Evolutionary conservation across 495 filamentous ascomycete genomes (phyloP).

Genomic region (Emericellopsis terricola): DNA sequence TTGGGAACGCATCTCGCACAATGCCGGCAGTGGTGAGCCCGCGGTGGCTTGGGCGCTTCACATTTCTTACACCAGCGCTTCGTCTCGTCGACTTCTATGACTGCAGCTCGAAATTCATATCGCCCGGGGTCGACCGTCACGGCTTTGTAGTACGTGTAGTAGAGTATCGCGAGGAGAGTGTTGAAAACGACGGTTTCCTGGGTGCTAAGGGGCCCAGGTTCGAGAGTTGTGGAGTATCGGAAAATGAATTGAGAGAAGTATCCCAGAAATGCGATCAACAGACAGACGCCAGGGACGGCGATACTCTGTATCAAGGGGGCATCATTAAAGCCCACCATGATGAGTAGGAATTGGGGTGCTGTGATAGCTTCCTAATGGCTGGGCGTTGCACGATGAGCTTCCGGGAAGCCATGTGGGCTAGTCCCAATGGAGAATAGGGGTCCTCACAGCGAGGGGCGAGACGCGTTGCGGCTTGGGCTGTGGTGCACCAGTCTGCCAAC

Average conservation of each 20-base stretch:
- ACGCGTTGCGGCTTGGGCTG: no score
- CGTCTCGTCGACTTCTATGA: neutral
- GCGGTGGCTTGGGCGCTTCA: conserved; percentile 59
- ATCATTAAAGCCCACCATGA: conserved; percentile 3
- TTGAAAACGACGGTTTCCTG: conserved; percentile 57
- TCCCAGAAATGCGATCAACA: conserved; percentile 58
- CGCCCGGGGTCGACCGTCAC: conserved; percentile 64
- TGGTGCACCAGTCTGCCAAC: no score
- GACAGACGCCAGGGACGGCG: conserved; percentile 47
- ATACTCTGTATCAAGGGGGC: conserved; percentile 22
- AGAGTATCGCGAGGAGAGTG: conserved; percentile 46
- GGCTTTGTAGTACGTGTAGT: conserved; percentile 61
- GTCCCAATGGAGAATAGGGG: neutral
- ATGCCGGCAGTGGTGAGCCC: conserved; percentile 81
- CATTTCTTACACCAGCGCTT: conserved; percentile 75
- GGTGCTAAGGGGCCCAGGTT: conserved; percentile 45
- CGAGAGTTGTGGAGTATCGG: conserved; percentile 33
- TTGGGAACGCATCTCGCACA: conserved; percentile 83
- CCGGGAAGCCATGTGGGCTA: neutral
- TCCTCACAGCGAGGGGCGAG: no score
- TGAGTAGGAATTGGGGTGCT: no score
- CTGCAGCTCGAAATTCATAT: conserved; percentile 19
- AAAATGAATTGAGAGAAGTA: conserved; percentile 79
- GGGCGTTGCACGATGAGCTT: no score
- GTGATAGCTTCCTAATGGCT: no score